phyloP scores from a whole-genome alignment of 345 rosid genomes.

The Psidium guajava region DNA sequence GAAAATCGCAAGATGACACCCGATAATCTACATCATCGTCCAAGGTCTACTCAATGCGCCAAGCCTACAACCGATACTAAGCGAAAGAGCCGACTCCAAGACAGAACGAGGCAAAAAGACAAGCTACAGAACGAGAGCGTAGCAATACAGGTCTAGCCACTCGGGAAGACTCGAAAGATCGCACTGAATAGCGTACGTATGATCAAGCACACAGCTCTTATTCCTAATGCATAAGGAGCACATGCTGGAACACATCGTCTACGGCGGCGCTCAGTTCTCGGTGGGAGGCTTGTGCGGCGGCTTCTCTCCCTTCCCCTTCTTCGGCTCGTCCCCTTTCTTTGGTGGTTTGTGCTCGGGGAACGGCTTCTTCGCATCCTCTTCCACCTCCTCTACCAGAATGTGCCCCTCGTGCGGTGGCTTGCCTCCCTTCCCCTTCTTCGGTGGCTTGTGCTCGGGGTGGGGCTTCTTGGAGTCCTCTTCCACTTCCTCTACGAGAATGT shows the following conservation, averaged over 20 bases:
- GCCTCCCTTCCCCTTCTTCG: not conserved
- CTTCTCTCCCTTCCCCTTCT: conserved; percentile 2
- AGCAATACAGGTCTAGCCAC: not conserved
- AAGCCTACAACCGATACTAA: not conserved
- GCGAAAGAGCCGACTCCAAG: not conserved
- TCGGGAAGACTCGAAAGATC: not conserved
- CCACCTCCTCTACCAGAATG: not conserved
- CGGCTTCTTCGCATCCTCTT: not conserved
- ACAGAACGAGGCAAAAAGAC: not conserved
- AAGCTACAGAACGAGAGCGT: not conserved
- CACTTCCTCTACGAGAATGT: too few species aligned
- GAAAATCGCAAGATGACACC: not conserved
- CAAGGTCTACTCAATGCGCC: not conserved
- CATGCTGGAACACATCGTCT: not conserved
- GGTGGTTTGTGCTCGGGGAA: not conserved
- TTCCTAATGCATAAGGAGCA: not conserved
- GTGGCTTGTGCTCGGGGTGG: too few species aligned
- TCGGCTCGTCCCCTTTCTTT: not conserved
- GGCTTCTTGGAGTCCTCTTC: too few species aligned
- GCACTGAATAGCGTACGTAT: not conserved
- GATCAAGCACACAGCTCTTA: not conserved
- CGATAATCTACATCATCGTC: not conserved
- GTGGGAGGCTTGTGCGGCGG: conserved; percentile 10
- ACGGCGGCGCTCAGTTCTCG: not conserved
- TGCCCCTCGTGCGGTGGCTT: not conserved